Conservation (phyloP, 1,284 basidiomycete genomes). For the Ustilago bromivora region DNA sequence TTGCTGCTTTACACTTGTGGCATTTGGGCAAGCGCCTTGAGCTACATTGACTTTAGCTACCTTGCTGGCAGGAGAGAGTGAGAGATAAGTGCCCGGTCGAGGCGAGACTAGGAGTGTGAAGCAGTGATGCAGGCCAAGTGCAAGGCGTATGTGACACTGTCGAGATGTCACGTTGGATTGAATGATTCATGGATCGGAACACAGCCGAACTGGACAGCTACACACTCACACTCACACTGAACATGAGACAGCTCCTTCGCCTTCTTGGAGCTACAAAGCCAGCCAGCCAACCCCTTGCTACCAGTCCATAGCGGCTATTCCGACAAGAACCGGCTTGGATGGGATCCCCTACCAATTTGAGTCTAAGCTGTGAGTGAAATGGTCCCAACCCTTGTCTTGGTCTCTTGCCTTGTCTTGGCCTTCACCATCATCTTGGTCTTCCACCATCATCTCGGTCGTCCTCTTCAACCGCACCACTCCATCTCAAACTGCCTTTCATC, state of each 20-base stretch:
- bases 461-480: background rate
- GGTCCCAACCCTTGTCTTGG: background rate
- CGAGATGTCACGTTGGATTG: too few species aligned
- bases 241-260: background rate
- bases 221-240: background rate
- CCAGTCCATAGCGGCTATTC: slow-evolving; percentile 9
- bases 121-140: background rate
- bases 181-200: background rate
- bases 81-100: background rate
- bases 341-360: too few species aligned
- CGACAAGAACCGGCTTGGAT: background rate
- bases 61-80: background rate
- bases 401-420: background rate
- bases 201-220: slow-evolving; percentile 6
- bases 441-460: background rate
- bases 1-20: background rate
- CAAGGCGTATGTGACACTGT: background rate
- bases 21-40: background rate
- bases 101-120: background rate
- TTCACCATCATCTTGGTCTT: background rate
- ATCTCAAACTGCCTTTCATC: background rate
- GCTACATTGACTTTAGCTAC: background rate
- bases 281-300: background rate
- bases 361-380: background rate
- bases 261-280: background rate